These are phyloP conservation scores for Geotrichum klebahnii DNA, from an alignment of 1,139 yeast genomes.

Conservation along the genomic window DNA sequence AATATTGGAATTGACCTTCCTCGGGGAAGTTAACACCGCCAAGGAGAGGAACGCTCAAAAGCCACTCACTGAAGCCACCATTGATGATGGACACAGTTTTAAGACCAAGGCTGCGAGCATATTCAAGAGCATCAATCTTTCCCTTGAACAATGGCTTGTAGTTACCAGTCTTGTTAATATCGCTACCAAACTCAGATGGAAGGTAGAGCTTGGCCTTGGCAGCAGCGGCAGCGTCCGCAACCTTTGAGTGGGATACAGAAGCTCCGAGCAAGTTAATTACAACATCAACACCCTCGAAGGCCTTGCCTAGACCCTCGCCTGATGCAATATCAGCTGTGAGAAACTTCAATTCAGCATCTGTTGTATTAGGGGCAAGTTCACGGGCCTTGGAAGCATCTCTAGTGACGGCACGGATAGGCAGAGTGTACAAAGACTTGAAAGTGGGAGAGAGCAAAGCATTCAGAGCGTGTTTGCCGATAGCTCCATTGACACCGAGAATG, in stretches of 20 bases:
- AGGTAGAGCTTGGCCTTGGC: constrained; percentile 51
- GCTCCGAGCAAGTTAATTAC: constrained; percentile 47
- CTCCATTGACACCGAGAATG: constrained; percentile 53
- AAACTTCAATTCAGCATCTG: constrained; percentile 29
- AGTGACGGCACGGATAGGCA: constrained; percentile 53
- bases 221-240: constrained; percentile 41
- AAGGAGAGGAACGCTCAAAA: constrained; percentile 22
- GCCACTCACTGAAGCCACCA: constrained; percentile 46
- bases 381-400: constrained; percentile 42
- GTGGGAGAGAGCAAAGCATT: constrained; percentile 46
- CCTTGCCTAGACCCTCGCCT: constrained; percentile 36
- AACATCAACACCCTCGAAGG: constrained; percentile 50
- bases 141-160: constrained; percentile 41
- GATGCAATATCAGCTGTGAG: constrained; percentile 29
- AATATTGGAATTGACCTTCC: constrained; percentile 16
- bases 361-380: constrained; percentile 42
- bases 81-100: constrained; percentile 51
- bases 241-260: constrained; percentile 34
- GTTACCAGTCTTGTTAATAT: constrained; percentile 35
- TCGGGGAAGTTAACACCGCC: constrained; percentile 38
- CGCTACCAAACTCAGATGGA: constrained; percentile 61
- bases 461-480: constrained; percentile 48
- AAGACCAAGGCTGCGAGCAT: constrained; percentile 47
- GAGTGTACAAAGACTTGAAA: constrained; percentile 45
- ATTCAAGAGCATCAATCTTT: constrained; percentile 44